Evolutionary conservation across 352 stramenopile genomes (phyloP).

Genomic region (Globisporangium mamillatum): DNA sequence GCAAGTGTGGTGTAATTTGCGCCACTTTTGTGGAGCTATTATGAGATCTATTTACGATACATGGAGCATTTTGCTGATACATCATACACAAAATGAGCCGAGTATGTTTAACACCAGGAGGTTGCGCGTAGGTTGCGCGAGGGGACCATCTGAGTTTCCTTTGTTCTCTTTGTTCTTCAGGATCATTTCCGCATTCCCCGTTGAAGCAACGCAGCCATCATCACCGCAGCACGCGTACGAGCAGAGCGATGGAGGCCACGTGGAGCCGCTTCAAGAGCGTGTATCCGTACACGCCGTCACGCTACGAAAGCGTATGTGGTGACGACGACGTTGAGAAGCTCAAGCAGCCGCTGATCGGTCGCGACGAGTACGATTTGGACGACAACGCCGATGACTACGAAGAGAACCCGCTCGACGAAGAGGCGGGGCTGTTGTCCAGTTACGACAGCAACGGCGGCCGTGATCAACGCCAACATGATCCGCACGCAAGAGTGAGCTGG

Average conservation of each 20-base stretch:
- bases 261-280: slow-evolving; percentile 22
- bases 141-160: slow-evolving; percentile 8
- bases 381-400: slow-evolving; percentile 9
- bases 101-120: background rate
- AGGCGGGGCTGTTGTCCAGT: slow-evolving; percentile 9
- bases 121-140: slow-evolving; percentile 31
- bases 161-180: slow-evolving; percentile 4
- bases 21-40: background rate
- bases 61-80: background rate
- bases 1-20: background rate
- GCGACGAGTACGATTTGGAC: slow-evolving; percentile 16
- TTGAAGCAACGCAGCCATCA: slow-evolving; percentile 6
- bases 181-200: slow-evolving; percentile 14
- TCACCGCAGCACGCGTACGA: background rate
- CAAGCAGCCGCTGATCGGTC: slow-evolving; percentile 38
- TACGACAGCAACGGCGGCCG: background rate
- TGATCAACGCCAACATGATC: background rate
- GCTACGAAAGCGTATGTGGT: slow-evolving; percentile 20
- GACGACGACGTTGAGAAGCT: slow-evolving; percentile 36
- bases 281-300: slow-evolving; percentile 23
- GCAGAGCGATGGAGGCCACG: slow-evolving; percentile 5
- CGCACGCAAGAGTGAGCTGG: background rate
- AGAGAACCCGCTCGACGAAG: slow-evolving; percentile 17
- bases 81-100: no score
- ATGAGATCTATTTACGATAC: no score